Percentiles rank a stretch among this genome's conserved stretches.
Conservation (phyloP, 495 filamentous ascomycete species). For the Trichoderma asperelloides region DNA sequence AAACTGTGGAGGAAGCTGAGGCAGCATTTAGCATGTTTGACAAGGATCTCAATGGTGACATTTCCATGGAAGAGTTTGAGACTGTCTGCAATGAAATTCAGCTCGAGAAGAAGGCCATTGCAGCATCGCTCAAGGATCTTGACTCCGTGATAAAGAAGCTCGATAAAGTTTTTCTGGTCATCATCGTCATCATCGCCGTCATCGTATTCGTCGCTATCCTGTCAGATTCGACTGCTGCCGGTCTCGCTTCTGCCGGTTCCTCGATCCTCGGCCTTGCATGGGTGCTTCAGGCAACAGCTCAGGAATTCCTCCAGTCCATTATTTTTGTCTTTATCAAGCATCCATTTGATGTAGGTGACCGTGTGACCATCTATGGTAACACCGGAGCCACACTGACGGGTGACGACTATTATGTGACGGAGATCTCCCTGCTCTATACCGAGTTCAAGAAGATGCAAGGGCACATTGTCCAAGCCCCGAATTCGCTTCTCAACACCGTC, state of each 20-base stretch:
- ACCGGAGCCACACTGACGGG: slow-evolving; percentile 66
- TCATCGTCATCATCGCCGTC: slow-evolving; percentile 67
- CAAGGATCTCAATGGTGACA: slow-evolving; percentile 93
- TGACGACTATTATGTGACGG: slow-evolving; percentile 93
- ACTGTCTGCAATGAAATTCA: slow-evolving; percentile 91
- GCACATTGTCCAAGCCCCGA: slow-evolving; percentile 90
- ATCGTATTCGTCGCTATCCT: slow-evolving; percentile 85
- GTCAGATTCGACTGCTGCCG: slow-evolving; percentile 74
- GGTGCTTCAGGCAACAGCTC: slow-evolving; percentile 85
- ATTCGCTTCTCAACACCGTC: slow-evolving; percentile 82
- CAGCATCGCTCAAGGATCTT: slow-evolving; percentile 85
- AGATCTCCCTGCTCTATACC: slow-evolving; percentile 89
- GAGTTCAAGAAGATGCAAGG: slow-evolving; percentile 99
- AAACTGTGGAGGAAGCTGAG: slow-evolving; percentile 80
- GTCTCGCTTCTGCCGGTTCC: slow-evolving; percentile 80
- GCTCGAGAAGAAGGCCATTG: slow-evolving; percentile 89
- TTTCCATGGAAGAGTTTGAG: slow-evolving; percentile 92
- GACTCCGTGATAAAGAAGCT: slow-evolving; percentile 93
- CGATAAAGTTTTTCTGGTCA: slow-evolving; percentile 78
- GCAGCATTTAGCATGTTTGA: slow-evolving; percentile 91
- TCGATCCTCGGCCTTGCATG: slow-evolving; percentile 80
- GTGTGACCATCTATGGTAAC: slow-evolving; percentile 86
- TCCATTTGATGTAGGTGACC: slow-evolving; percentile 93
- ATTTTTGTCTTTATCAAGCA: slow-evolving; percentile 98
- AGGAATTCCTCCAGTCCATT: slow-evolving; percentile 84